Conservation (phyloP, 768 basidiomycete genomes). For the Podaxis sp. region DNA sequence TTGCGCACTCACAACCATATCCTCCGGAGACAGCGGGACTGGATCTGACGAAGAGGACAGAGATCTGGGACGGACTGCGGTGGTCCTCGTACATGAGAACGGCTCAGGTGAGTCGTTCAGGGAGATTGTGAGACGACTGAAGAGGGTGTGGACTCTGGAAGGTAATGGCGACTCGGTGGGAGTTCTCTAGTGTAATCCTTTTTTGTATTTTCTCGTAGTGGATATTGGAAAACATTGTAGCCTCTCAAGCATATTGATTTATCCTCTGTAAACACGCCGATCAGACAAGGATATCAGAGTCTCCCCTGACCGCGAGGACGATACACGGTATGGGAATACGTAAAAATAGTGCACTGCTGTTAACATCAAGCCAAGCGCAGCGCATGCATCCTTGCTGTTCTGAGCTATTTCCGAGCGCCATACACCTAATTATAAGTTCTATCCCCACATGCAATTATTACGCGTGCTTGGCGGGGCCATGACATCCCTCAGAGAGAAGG, state of each 20-base stretch:
- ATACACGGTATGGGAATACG: constrained; percentile 1
- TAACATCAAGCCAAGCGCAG: constrained; percentile 7
- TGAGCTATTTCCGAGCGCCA: constrained; percentile 5
- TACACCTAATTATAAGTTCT: not conserved
- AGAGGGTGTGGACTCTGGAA: constrained; percentile 71
- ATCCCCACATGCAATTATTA: constrained; percentile 1
- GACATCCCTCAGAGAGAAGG: not conserved
- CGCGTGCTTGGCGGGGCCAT: not conserved
- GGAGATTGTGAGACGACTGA: constrained; percentile 64
- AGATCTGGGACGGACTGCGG: constrained; percentile 40
- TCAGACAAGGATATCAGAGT: constrained; percentile 1
- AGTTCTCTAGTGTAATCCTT: constrained; percentile 3
- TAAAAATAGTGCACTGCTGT: constrained; percentile 6
- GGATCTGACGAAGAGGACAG: constrained; percentile 28
- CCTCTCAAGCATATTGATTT: not conserved
- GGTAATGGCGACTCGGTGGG: constrained; percentile 1
- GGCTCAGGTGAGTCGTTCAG: constrained; percentile 85
- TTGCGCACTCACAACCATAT: not conserved
- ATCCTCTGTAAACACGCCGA: not conserved
- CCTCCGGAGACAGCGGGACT: constrained; percentile 26
- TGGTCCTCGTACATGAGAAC: constrained; percentile 80
- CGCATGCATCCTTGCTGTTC: constrained; percentile 10
- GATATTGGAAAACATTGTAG: not conserved
- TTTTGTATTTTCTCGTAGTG: not conserved
- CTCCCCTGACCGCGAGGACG: constrained; percentile 3